phyloP scores from a whole-genome alignment of 768 basidiomycete species.

The Tulasnella sp. region DNA sequence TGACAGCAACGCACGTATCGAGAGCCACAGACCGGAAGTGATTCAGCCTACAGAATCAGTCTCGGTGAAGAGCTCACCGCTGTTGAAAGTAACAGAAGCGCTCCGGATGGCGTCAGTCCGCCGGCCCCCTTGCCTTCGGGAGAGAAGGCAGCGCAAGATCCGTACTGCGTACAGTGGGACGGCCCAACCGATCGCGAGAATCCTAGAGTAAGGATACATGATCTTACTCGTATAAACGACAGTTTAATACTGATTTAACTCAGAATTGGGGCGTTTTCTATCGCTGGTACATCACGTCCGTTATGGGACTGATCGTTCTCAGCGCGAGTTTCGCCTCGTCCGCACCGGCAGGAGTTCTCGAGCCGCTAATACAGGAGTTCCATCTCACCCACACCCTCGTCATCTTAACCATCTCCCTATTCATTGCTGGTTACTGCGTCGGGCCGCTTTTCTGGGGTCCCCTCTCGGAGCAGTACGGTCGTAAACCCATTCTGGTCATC shows the following conservation, averaged over 20 bases:
- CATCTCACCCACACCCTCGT: conserved; percentile 1
- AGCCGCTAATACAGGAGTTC: conserved; percentile 10
- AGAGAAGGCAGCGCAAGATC: neutral
- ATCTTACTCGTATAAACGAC: too few relatives aligned
- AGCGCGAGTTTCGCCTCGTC: conserved; percentile 17
- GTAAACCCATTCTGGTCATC: conserved; percentile 28
- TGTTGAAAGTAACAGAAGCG: neutral
- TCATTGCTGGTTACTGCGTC: conserved; percentile 21
- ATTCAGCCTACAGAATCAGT: neutral
- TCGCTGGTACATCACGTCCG: conserved; percentile 12
- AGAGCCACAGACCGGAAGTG: too few relatives aligned
- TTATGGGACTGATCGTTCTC: conserved; percentile 13
- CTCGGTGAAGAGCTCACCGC: conserved; percentile 1
- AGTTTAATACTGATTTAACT: too few relatives aligned
- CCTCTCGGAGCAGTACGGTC: conserved; percentile 26
- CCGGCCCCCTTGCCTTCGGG: neutral
- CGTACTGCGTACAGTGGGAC: conserved; percentile 13
- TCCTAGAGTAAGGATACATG: neutral
- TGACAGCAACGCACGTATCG: too few relatives aligned
- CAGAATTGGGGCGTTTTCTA: conserved; percentile 10
- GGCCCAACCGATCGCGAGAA: conserved; percentile 15
- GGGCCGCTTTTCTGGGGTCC: conserved; percentile 27
- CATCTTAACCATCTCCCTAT: conserved; percentile 15
- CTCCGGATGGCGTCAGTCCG: neutral
- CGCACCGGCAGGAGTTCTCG: conserved; percentile 15